Base-by-base conservation (phyloP, 2,329 filamentous ascomycete species). In the Aspergillus sp. region DNA sequence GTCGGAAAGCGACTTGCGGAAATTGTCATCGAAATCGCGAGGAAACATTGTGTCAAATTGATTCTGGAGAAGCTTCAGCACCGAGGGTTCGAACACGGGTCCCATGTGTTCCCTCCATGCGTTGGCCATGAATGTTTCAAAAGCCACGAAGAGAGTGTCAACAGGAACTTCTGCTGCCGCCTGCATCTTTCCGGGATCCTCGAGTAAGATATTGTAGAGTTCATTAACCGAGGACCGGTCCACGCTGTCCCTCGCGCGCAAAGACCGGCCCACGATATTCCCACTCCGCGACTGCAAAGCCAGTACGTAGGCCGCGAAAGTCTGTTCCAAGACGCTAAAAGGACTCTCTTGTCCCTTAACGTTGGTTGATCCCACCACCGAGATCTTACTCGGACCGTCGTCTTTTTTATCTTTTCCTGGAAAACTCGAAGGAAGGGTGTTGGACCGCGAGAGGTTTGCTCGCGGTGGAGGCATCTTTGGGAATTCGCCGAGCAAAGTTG, bases 21-120 rank as follows among this genome's bases (percentile, higher is more conserved):
- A 85, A 58, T 77, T 80, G 16, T 82, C 78, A 52, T 83, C 80
- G 54, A 86, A 78, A 46, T 76, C 70, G 11, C 68, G 70, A 1
- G 74, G 72, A 49, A 70, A 69, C 65, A 72, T 67, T 9, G 65
- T 67, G 49, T 74, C 72, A 55, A 74, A 76, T 44, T 72, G 73
- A 24, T 53, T 64, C 47, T 95, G 91, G n/a, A 97, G 78, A 1
- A 84, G 83, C 51, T 87, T 82, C 35, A 96, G 78, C 4, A 84
- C 81, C 44, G 87, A 79, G 48, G 83, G 79, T 1, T 89, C 84
- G 69, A 97, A 84, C 50, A 97, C 83, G 3, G 89, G 84, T 0
- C 93, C 93, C 79, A 96, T 91, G 61, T 90, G 87, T 59, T 93
- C 88, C 53, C 82, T 85, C 93, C 93, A 97, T 11, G 89, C 91